These are phyloP conservation scores for Zygosaccharomyces sapae DNA, from an alignment of 1,139 yeast species.

Conservation along the genomic window DNA sequence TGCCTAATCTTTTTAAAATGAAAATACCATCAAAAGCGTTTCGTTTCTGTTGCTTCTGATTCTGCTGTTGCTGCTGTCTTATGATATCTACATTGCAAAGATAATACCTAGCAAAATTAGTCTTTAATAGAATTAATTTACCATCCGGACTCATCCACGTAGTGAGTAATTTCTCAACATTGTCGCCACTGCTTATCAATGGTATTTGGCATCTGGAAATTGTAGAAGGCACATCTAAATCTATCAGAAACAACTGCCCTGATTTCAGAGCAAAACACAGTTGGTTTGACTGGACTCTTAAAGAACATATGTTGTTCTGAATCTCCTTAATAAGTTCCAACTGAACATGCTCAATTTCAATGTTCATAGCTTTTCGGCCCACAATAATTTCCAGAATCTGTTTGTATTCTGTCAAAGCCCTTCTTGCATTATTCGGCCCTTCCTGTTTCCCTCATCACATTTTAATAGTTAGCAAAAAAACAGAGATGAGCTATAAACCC, in stretches of 20 bases:
- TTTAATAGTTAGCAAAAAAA: neutral
- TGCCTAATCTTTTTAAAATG: conserved; percentile 22
- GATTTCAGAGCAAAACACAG: conserved; percentile 29
- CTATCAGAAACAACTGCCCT: conserved; percentile 29
- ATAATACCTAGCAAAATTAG: conserved; percentile 33
- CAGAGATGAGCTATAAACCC: neutral
- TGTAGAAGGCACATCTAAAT: conserved; percentile 31
- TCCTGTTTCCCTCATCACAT: neutral
- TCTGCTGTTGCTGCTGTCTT: conserved; percentile 6
- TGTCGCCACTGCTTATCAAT: conserved; percentile 15
- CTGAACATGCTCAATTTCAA: conserved; percentile 33
- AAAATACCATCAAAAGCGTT: conserved; percentile 11
- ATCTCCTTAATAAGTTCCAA: conserved; percentile 31
- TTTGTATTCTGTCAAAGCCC: neutral
- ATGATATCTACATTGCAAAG: conserved; percentile 18
- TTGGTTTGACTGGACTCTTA: conserved; percentile 27
- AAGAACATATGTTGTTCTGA: conserved; percentile 24
- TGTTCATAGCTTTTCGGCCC: conserved; percentile 19
- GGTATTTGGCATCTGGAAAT: conserved; percentile 24
- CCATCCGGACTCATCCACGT: conserved; percentile 29
- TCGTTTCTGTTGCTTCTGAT: conserved; percentile 4
- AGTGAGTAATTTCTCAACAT: conserved; percentile 23
- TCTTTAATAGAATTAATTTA: conserved; percentile 25
- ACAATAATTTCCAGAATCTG: neutral
- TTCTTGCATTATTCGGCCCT: neutral